These are phyloP conservation scores for Hibiscus tridactylites DNA, from an alignment of 345 rosid genomes.

Conservation along the genomic window DNA sequence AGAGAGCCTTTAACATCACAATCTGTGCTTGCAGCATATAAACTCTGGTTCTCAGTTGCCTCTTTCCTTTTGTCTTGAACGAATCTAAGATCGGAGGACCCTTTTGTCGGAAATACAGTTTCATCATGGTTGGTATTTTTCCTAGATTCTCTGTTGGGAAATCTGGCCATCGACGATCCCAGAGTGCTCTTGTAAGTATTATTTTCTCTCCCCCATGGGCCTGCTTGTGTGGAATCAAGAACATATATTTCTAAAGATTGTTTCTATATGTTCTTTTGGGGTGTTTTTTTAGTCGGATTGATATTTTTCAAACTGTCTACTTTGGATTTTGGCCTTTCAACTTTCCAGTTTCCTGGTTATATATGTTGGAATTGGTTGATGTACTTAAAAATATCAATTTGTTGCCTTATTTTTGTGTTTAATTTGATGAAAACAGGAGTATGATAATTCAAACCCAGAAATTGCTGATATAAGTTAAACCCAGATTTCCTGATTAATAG, in stretches of 20 bases:
- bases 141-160: constrained; percentile 71
- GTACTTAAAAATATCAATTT: neutral
- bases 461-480: neutral
- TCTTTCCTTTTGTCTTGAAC: neutral
- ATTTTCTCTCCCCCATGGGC: neutral
- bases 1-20: neutral
- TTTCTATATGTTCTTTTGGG: neutral
- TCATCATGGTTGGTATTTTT: constrained; percentile 78
- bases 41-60: constrained; percentile 1
- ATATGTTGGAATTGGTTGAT: neutral
- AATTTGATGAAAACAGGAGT: neutral
- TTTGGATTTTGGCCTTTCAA: neutral
- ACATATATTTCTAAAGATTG: constrained; percentile 5
- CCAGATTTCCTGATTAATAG: neutral
- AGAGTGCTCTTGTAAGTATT: neutral
- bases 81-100: neutral
- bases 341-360: neutral
- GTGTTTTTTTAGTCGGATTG: neutral
- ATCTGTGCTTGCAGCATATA: neutral
- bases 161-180: constrained; percentile 61
- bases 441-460: neutral
- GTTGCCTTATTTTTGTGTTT: neutral
- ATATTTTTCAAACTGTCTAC: neutral
- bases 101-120: constrained; percentile 2
- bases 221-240: neutral